Percentiles rank a stretch among this genome's conserved stretches.
Conservation (phyloP, 2,329 filamentous ascomycete species). For the Beauveria asiatica region DNA sequence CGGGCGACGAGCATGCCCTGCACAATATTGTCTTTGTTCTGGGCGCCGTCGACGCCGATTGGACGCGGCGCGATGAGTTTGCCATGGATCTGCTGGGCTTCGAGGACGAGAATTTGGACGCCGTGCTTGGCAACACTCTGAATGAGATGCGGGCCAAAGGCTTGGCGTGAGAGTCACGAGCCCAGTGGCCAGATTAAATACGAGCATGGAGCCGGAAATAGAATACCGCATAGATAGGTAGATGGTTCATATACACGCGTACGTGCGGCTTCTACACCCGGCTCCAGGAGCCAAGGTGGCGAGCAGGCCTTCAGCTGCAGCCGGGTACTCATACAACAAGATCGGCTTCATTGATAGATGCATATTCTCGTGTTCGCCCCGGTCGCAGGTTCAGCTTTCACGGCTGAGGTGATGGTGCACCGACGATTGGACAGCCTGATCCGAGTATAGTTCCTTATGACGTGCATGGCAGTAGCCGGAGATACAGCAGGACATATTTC, state of each 20-base stretch:
- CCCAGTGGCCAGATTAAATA: neutral
- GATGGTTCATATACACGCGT: neutral
- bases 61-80: slow-evolving; percentile 35
- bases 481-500: neutral
- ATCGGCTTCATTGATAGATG: neutral
- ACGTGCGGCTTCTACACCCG: neutral
- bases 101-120: slow-evolving; percentile 37
- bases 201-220: neutral
- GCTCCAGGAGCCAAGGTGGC: neutral
- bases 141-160: slow-evolving; percentile 14
- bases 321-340: neutral
- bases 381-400: neutral
- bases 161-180: neutral
- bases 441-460: neutral
- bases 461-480: neutral
- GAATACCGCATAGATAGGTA: neutral
- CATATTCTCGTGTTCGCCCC: slow-evolving; percentile 2
- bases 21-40: slow-evolving; percentile 43
- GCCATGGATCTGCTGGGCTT: slow-evolving; percentile 39
- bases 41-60: slow-evolving; percentile 39
- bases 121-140: slow-evolving; percentile 29
- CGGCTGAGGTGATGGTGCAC: neutral
- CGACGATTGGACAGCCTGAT: neutral
- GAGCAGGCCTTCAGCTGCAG: neutral
- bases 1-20: slow-evolving; percentile 28